These are phyloP conservation scores for Mucuna pruriens DNA, from an alignment of 306 rosid genomes.

Conservation along the genomic window DNA sequence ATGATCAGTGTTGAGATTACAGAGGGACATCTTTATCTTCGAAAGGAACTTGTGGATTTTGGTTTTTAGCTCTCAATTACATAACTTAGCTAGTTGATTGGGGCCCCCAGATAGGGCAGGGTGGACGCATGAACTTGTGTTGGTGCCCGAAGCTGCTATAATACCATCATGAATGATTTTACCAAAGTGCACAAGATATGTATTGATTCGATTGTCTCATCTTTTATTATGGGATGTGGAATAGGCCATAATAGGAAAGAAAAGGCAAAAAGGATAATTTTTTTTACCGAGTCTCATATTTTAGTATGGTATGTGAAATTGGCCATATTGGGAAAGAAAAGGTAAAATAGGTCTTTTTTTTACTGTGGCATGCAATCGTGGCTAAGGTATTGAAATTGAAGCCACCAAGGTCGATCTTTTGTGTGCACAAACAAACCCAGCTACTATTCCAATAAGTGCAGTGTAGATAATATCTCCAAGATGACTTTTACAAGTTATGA, in stretches of 20 bases:
- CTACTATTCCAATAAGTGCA: not conserved
- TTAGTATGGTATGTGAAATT: not conserved
- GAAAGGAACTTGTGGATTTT: not conserved
- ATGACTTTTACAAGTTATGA: conserved; percentile 23
- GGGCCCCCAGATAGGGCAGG: conserved; percentile 22
- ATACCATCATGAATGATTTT: conserved; percentile 31
- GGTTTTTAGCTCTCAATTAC: not conserved
- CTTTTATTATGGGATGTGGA: conserved; percentile 20
- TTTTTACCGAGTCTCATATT: conserved; percentile 23
- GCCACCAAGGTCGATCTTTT: not conserved
- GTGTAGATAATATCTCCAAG: not conserved
- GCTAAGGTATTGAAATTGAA: not conserved
- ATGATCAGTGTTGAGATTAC: conserved; percentile 12
- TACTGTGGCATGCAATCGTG: conserved; percentile 55
- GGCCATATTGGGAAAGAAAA: conserved; percentile 23
- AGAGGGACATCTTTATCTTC: not conserved
- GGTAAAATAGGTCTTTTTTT: conserved; percentile 28
- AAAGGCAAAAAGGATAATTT: conserved; percentile 16
- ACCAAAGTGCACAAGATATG: conserved; percentile 34
- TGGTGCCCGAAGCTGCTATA: conserved; percentile 5
- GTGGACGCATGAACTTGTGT: not conserved
- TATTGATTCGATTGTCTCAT: conserved; percentile 33
- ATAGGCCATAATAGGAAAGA: conserved; percentile 32
- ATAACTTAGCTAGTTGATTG: conserved; percentile 4
- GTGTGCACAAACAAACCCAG: not conserved